A percentile compares a stretch with the other conserved stretches of the same genome.
Evolutionary conservation across 257 asterid genomes (phyloP).

Genomic region (Eustoma russellianum): DNA sequence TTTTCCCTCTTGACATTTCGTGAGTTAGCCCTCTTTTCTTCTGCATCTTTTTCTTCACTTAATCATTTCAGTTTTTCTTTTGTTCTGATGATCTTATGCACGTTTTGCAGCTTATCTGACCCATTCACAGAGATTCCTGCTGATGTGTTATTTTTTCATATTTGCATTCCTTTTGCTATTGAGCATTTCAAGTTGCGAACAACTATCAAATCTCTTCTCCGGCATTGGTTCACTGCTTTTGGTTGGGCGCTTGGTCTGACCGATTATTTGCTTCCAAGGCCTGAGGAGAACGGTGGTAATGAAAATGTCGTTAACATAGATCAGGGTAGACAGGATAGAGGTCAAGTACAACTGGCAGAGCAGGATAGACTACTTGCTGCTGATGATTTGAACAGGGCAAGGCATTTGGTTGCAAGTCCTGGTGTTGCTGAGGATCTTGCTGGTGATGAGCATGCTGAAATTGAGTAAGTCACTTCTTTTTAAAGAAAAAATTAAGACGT

Average conservation of each 20-base stretch:
- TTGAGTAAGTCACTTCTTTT: constrained; percentile 53
- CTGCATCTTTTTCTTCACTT: neutral
- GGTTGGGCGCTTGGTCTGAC: constrained; percentile 96
- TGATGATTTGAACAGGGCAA: constrained; percentile 48
- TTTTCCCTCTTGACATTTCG: constrained; percentile 96
- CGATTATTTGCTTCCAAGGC: constrained; percentile 78
- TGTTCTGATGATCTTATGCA: neutral
- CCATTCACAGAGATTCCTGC: constrained; percentile 99
- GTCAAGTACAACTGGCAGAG: constrained; percentile 41
- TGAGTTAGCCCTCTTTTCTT: constrained; percentile 33
- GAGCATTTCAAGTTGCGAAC: constrained; percentile 92
- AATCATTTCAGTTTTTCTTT: neutral
- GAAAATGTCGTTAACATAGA: constrained; percentile 74
- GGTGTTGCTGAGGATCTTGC: constrained; percentile 44
- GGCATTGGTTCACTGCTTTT: constrained; percentile 93
- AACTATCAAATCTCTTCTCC: constrained; percentile 81
- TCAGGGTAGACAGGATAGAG: constrained; percentile 62
- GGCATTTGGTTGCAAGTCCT: constrained; percentile 38
- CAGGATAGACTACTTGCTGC: constrained; percentile 52
- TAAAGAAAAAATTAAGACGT: neutral
- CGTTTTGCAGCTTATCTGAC: constrained; percentile 69
- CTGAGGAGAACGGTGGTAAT: constrained; percentile 71
- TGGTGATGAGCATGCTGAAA: constrained; percentile 52
- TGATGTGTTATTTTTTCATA: constrained; percentile 97
- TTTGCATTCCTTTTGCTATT: constrained; percentile 95